Base-by-base conservation (phyloP, 169 alveolate genomes). In the Plasmodium gaboni region DNA sequence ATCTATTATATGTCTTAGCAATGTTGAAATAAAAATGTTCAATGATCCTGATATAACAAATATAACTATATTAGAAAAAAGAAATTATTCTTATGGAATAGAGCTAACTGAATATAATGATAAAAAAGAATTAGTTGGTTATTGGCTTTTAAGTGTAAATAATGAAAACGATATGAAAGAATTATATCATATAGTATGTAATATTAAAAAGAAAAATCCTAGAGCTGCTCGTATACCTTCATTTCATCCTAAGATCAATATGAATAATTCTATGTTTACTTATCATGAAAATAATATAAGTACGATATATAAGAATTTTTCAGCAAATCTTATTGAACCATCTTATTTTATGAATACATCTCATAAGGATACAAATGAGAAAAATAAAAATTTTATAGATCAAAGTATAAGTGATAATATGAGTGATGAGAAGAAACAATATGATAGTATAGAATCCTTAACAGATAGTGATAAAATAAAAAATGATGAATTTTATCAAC, bases 181-280 rank as follows among this genome's bases (percentile, higher is more conserved):
- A 13, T 59, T 85, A 4, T 85, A 44, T 8, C 12, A 69, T 22
- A 44, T 50, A 42, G 17, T 85, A 48, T 28, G 24, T 61, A 17
- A 9, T 70, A 28, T 85, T 4, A 85, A 85, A 60, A 50, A 70
- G 15, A 64, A 59, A 3, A 85, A 85, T 55, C 70, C 51, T 24
- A 2, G 4, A 3, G 2, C n/a, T 1, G 46, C 87, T 59, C 28
- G 28, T 38, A 61, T 85, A 10, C 86, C 86, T 26, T 85, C 92
- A 13, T 85, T 85, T 51, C 74, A 85, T 59, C 92, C 92, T 9
- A 68, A 85, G 65, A 85, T 85, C 17, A 85, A 85, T 70, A 85
- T 85, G 92, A 63, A 32, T 15, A 71, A 44, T 15, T 10, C 76
- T 5, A 38, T 85, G n/a, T 71, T 85, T 70, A 48, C 70, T 24